phyloP scores from a whole-genome alignment of 148 eudicot species.

The Rhododendron henanense region DNA sequence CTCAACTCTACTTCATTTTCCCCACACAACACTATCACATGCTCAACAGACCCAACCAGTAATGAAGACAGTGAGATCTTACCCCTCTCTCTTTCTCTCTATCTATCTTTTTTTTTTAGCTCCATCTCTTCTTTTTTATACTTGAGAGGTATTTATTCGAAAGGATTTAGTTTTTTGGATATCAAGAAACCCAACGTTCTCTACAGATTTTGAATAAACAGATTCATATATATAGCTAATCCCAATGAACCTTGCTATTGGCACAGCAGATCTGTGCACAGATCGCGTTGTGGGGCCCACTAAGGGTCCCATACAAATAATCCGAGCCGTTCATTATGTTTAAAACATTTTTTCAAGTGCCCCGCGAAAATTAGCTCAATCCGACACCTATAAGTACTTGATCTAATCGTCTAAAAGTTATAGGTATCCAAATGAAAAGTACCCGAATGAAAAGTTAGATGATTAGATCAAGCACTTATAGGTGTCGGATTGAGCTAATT shows the following conservation, averaged over 20 bases:
- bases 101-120: not conserved
- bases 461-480: no score
- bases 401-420: no score
- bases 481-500: no score
- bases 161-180: not conserved
- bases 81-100: not conserved
- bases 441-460: no score
- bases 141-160: not conserved
- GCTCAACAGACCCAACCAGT: constrained; percentile 3
- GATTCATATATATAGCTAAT: not conserved
- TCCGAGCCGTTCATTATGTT: no score
- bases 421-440: no score
- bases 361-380: no score
- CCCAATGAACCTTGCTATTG: not conserved
- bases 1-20: constrained; percentile 6
- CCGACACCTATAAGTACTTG: no score
- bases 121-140: not conserved
- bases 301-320: no score
- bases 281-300: no score
- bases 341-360: no score
- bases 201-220: not conserved
- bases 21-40: constrained; percentile 11
- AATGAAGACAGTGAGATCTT: constrained; percentile 16
- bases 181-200: not conserved
- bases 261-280: no score